Evolutionary conservation across 208 protist genomes (phyloP), one percentile per base, ranked within the genome.

Genomic region (Crithidia bombi): DNA sequence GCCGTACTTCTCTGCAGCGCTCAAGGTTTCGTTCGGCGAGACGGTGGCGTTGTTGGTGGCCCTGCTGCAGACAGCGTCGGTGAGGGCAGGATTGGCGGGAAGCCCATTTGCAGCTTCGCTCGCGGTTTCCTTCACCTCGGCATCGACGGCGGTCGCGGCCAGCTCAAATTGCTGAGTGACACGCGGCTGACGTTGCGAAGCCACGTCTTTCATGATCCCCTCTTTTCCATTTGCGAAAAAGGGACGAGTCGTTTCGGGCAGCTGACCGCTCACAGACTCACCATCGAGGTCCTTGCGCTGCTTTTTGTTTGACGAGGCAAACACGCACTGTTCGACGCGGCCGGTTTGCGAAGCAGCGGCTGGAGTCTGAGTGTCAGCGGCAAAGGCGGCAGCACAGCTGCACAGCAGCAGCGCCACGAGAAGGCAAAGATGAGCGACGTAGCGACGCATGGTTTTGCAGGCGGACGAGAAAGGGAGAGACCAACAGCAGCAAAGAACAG

Each of bases 1-100:
- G 14, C 66, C 75, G 50, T 46, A 38, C 33, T 70, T 41, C 62
- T 55, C 65, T 12, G 19, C 41, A 19, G 56, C 38, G 7, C 14
- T 33, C n/a, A 21, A 19, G 38, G 12, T 43, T 25, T 25, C 11
- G 14, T 38, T 1, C 3, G 57, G 38, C 25, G 38, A 30, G 50
- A 23, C 33, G 50, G 23, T 28, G 35, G 28, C 12, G 21, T 21
- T 21, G 17, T 2, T 15, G 39, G 9, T 12, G 25, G 38, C 50
- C 36, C n/a, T 33, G 43, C n/a, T n/a, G n/a, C n/a, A n/a, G n/a
- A n/a, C n/a, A n/a, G n/a, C n/a, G n/a, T n/a, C n/a, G n/a, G n/a
- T n/a, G n/a, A n/a, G n/a, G 26, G 39, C n/a, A 21, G 26, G 2
- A 38, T 3, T 21, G 56, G 57, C 49, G 57, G 32, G 44, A 71